These are phyloP conservation scores for Aspergillus eucalypticola DNA, from an alignment of 2,329 filamentous ascomycete genomes.

Conservation along the genomic window DNA sequence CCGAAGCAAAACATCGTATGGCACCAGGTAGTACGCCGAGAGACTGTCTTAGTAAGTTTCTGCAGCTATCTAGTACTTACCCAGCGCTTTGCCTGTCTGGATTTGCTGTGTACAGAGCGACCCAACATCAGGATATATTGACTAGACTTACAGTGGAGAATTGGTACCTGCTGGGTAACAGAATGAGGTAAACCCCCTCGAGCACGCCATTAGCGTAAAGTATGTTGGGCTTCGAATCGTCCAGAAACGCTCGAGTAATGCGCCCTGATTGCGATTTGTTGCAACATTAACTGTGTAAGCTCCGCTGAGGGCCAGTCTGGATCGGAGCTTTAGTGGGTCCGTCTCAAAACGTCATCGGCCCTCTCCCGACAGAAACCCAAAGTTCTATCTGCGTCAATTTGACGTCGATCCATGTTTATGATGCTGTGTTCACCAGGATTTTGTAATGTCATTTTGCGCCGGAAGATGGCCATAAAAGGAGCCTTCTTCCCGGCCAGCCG, in stretches of 20 bases:
- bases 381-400: constrained; percentile 19
- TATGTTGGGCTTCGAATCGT: not conserved
- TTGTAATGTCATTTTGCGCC: not conserved
- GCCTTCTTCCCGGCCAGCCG: not conserved
- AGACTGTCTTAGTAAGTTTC: no score
- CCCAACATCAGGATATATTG: no score
- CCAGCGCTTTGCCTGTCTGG: no score
- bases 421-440: not conserved
- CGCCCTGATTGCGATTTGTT: no score
- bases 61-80: no score
- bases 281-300: not conserved
- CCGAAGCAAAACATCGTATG: no score
- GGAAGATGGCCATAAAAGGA: not conserved
- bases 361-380: not conserved
- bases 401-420: constrained; percentile 17
- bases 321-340: constrained; percentile 1
- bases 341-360: not conserved
- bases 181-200: no score
- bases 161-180: no score
- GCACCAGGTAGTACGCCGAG: no score
- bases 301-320: not conserved
- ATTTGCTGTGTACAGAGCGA: no score
- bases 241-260: not conserved
- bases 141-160: no score
- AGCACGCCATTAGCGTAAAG: no score